Evolutionary conservation across 2,329 filamentous ascomycete species (phyloP), one percentile per base, ranked within the genome.

Genomic region (Juglanconis oblonga): DNA sequence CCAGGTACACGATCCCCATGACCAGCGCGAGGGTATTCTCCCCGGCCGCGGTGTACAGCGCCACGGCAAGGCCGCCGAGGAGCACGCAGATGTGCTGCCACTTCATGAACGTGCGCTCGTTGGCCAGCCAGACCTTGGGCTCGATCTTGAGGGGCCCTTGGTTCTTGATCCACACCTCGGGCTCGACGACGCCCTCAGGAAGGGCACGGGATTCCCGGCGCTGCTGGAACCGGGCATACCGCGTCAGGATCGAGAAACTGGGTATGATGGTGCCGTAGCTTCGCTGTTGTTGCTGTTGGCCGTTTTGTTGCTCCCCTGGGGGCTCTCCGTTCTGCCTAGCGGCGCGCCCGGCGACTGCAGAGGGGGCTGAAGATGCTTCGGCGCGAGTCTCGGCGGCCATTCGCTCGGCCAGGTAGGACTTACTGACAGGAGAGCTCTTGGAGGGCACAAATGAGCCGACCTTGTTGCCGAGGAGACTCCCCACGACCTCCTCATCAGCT

Each of bases 61-160:
- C 91, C 11, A 99, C 79, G 0, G 91, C 91, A 35, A 99, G 77
- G 29, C 88, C 87, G 42, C 92, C 93, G 31, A 99, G 86, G 13
- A 99, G 81, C 52, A 99, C 86, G 63, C 87, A 89, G 69, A 99
- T 92, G 73, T 98, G 93, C 79, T 98, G 91, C 95, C 95, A 99
- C 75, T 97, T 98, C 74, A 99, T 88, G 72, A 97, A 99, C 0
- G 95, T 99, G 63, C 95, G 89, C 77, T 99, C 94, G 75, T 99
- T 99, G 57, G 95, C 95, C 59, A 99, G 87, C 94, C 95, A 99
- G 35, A 99, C 94, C 76, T 99, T 99, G 63, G 92, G 92, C 77
- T 99, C 95, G 59, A 99, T 92, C 71, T 92, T 90, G 65, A 98
- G 84, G 40, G 92, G 90, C 3, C 95, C 94, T 38, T 89, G 85